Base-by-base conservation (phyloP, 371 early-diverging fungal species). In the Scutellospora calospora region DNA sequence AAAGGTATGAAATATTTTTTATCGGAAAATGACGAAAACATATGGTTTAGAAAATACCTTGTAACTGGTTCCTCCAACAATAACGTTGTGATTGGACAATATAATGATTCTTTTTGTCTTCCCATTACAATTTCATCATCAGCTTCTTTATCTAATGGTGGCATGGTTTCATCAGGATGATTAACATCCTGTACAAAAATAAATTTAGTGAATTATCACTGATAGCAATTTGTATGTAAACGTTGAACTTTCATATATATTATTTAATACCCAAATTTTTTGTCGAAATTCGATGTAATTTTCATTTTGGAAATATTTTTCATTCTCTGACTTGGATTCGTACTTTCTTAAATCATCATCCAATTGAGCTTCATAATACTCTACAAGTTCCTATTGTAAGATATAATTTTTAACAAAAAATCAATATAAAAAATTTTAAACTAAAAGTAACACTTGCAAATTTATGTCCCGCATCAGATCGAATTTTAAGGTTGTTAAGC, bases 71-170 rank as follows among this genome's bases (percentile, higher is more conserved):
- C 55, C 5, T 74, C 75, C 0, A 55, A 74, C n/a, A 54, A 20
- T 25, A 74, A 38, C 9, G 75, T 74, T 14, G 75, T 74, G 57
- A 74, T 74, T 33, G 75, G 75, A 20, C 75, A 74, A 41, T n/a
- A 12, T 38, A 74, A 57, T 18, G 57, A 74, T 6, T 57, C 57
- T 57, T 74, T 74, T 35, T 54, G 57, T 31, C 0, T 14, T n/a
- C 57, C 33, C 16, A 74, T 16, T 55, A 74, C 75, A 74, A 74
- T 33, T 9, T 74, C 75, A 74, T 74, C 75, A 38, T 74, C 57
- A 12, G 22, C 75, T 33, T 57, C 22, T 41, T 31, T 22, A 38
- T 59, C 38, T 14, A 59, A 12, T 20, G 54, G 27, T 55, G 75
- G 75, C 75, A 74, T 74, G 9, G 75, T 18, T 74, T 54, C 75